These are phyloP conservation scores for Trichosanthes cucumerina DNA, from an alignment of 306 rosid species.

Conservation along the genomic window DNA sequence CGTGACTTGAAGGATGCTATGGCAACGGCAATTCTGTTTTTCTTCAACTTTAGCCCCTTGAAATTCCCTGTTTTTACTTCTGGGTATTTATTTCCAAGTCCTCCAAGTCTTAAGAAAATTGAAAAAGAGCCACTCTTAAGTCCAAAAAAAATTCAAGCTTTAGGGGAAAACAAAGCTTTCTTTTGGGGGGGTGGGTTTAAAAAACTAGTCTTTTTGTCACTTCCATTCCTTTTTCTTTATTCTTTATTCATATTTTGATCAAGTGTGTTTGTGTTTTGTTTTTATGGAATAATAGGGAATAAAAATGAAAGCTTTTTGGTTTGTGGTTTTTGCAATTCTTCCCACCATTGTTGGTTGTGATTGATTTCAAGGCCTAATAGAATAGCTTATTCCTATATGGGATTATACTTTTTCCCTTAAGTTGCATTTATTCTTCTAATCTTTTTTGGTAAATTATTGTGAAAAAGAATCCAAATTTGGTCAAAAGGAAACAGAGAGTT, in stretches of 20 bases:
- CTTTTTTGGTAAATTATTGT: slow-evolving; percentile 4
- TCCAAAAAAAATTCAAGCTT: neutral
- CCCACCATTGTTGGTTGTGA: slow-evolving; percentile 10
- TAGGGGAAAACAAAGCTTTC: neutral
- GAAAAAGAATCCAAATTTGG: slow-evolving; percentile 7
- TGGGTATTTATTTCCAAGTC: neutral
- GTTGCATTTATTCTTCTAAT: slow-evolving; percentile 11
- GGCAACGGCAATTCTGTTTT: slow-evolving; percentile 14
- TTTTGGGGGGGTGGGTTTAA: neutral
- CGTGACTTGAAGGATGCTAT: slow-evolving; percentile 5
- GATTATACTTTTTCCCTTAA: neutral
- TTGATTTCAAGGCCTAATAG: neutral
- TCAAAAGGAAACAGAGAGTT: neutral
- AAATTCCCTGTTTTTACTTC: neutral
- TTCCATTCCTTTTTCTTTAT: neutral
- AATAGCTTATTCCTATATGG: slow-evolving; percentile 4
- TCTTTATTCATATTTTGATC: slow-evolving; percentile 1
- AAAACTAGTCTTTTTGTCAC: slow-evolving; percentile 4
- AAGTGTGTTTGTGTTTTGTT: neutral
- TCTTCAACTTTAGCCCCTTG: neutral
- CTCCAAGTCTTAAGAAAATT: neutral
- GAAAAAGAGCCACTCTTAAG: neutral
- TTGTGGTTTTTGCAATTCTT: neutral
- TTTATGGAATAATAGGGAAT: slow-evolving; percentile 9
- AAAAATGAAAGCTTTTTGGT: slow-evolving; percentile 7